Conservation (phyloP, 257 asterid genomes). For the Lavandula angustifolia region DNA sequence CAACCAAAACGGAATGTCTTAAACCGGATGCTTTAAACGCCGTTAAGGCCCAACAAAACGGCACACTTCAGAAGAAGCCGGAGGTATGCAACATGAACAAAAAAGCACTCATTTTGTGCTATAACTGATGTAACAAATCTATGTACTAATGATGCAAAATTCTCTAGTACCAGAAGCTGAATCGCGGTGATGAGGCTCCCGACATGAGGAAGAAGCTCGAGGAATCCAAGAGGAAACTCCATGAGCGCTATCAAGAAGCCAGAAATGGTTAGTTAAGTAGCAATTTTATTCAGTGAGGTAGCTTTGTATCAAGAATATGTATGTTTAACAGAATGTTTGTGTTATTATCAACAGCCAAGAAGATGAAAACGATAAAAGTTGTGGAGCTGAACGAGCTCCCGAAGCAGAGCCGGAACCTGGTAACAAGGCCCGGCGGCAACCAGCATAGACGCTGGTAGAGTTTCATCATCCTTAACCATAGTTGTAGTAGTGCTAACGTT, state of each 20-base stretch:
- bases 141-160: background rate
- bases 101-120: background rate
- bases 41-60: slow-evolving; percentile 43
- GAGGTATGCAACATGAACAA: slow-evolving; percentile 40
- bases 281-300: background rate
- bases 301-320: too few relatives aligned
- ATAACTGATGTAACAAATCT: background rate
- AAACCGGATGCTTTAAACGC: slow-evolving; percentile 24
- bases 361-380: slow-evolving; percentile 73
- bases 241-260: slow-evolving; percentile 70
- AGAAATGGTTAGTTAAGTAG: slow-evolving; percentile 52
- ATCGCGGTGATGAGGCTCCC: slow-evolving; percentile 1
- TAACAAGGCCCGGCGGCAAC: slow-evolving; percentile 41
- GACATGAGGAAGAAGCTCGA: slow-evolving; percentile 45
- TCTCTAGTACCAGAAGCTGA: slow-evolving; percentile 35
- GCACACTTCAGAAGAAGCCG: slow-evolving; percentile 46
- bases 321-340: background rate
- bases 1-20: slow-evolving; percentile 44
- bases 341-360: slow-evolving; percentile 54
- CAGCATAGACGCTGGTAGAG: slow-evolving; percentile 56
- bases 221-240: slow-evolving; percentile 68
- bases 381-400: slow-evolving; percentile 86
- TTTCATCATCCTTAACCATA: too few relatives aligned
- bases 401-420: slow-evolving; percentile 57
- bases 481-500: too few relatives aligned